These are phyloP conservation scores for Leonotis leonurus DNA, from an alignment of 257 asterid genomes.

Conservation along the genomic window DNA sequence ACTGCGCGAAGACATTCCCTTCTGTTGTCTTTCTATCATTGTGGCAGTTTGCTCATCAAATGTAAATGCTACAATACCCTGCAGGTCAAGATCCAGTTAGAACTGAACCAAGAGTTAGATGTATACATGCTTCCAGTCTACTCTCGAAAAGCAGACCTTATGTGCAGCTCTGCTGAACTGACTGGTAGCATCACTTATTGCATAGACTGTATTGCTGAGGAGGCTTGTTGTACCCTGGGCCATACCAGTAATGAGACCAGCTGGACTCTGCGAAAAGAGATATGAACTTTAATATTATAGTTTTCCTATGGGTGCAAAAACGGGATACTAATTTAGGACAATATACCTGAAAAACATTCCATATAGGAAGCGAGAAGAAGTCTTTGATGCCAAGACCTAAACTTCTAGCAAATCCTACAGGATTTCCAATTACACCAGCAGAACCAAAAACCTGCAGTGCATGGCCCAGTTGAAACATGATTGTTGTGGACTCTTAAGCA, in stretches of 20 bases:
- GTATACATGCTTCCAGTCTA: slow-evolving; percentile 1
- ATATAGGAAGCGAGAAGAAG: slow-evolving; percentile 82
- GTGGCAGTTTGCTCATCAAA: slow-evolving; percentile 64
- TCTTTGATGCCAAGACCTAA: slow-evolving; percentile 90
- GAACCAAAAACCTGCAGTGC: slow-evolving; percentile 82
- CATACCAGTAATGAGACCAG: slow-evolving; percentile 87
- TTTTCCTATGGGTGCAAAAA: not conserved
- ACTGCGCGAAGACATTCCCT: slow-evolving; percentile 70
- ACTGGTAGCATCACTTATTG: slow-evolving; percentile 94
- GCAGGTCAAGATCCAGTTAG: slow-evolving; percentile 24
- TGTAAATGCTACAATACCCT: slow-evolving; percentile 96
- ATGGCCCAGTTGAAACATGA: slow-evolving; percentile 13
- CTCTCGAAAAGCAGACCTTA: slow-evolving; percentile 49
- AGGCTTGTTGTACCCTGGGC: slow-evolving; percentile 98
- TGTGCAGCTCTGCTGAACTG: slow-evolving; percentile 97
- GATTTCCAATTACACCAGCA: slow-evolving; percentile 96
- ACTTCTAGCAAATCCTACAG: slow-evolving; percentile 92
- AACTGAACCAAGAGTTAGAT: slow-evolving; percentile 7
- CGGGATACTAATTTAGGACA: not conserved
- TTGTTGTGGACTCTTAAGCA: not conserved
- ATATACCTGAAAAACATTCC: slow-evolving; percentile 75
- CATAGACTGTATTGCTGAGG: slow-evolving; percentile 84
- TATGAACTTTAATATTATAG: slow-evolving; percentile 1
- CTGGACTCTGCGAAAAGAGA: slow-evolving; percentile 72
- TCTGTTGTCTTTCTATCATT: slow-evolving; percentile 63